Conservation (phyloP, 148 eudicot genomes). For the Euryodendron excelsum region DNA sequence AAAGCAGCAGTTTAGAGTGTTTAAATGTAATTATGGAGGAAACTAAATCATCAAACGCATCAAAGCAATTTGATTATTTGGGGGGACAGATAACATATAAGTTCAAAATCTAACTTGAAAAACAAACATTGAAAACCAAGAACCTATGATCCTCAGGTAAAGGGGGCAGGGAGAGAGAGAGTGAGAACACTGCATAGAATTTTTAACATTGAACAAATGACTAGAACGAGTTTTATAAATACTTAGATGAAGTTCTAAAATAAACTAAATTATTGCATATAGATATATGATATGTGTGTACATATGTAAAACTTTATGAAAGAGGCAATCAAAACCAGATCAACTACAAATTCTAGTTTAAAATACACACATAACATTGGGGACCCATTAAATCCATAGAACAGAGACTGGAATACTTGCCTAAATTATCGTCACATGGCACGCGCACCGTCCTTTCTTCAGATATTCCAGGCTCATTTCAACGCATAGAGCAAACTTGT, state of each 20-base stretch:
- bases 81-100: not conserved
- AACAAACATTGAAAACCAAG: not conserved
- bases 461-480: conserved; percentile 21
- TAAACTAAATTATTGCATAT: not conserved
- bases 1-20: not conserved
- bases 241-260: not conserved
- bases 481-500: conserved; percentile 15
- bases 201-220: not conserved
- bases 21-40: not conserved
- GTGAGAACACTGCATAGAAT: not conserved
- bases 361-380: conserved; percentile 3
- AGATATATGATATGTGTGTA: not conserved
- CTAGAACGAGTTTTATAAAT: not conserved
- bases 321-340: not conserved
- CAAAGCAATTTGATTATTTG: not conserved
- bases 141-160: not conserved
- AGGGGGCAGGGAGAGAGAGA: not conserved
- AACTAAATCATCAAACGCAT: not conserved
- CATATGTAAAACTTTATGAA: not conserved
- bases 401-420: conserved; percentile 47
- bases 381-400: conserved; percentile 31
- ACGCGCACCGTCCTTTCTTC: conserved; percentile 28
- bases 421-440: conserved; percentile 31
- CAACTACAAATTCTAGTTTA: conserved; percentile 14
- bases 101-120: not conserved